phyloP scores from a whole-genome alignment of 1,284 basidiomycete species.

The Coniophora puteana region DNA sequence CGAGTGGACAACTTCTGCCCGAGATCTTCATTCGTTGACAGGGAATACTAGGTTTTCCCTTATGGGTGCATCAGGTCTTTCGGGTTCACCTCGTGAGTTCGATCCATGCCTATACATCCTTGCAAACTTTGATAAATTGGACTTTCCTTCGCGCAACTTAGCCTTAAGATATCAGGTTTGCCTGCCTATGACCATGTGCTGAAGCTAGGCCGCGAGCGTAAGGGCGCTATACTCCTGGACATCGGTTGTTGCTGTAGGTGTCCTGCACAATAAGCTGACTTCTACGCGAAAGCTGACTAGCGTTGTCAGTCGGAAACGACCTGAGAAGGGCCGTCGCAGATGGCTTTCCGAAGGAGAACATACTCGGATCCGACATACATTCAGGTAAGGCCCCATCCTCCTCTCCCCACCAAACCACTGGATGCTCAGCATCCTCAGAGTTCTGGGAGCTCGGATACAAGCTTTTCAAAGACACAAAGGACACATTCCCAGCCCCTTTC shows the following conservation, averaged over 20 bases:
- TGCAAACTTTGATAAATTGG: too few species aligned
- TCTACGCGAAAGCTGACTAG: too few species aligned
- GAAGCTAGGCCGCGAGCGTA: constrained; percentile 15
- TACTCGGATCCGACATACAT: constrained; percentile 21
- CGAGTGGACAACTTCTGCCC: too few species aligned
- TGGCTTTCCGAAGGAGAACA: constrained; percentile 22
- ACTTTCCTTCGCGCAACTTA: not conserved
- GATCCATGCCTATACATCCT: too few species aligned
- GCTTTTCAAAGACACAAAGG: constrained; percentile 20
- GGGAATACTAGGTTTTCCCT: too few species aligned
- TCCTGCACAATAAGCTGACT: not conserved
- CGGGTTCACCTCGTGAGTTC: too few species aligned
- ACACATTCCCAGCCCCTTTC: constrained; percentile 25
- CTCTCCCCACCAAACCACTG: constrained; percentile 1
- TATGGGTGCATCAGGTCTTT: too few species aligned
- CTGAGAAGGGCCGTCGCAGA: constrained; percentile 19
- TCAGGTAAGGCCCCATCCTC: constrained; percentile 10
- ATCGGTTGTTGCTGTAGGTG: constrained; percentile 23
- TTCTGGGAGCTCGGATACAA: constrained; percentile 24
- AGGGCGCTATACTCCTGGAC: constrained; percentile 22
- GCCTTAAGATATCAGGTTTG: constrained; percentile 13
- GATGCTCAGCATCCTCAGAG: constrained; percentile 20
- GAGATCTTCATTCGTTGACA: too few species aligned
- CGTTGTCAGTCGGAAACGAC: constrained; percentile 22
- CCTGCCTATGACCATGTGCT: constrained; percentile 16